These are phyloP conservation scores for Erucastrum elatum DNA, from an alignment of 345 rosid species.

Conservation along the genomic window DNA sequence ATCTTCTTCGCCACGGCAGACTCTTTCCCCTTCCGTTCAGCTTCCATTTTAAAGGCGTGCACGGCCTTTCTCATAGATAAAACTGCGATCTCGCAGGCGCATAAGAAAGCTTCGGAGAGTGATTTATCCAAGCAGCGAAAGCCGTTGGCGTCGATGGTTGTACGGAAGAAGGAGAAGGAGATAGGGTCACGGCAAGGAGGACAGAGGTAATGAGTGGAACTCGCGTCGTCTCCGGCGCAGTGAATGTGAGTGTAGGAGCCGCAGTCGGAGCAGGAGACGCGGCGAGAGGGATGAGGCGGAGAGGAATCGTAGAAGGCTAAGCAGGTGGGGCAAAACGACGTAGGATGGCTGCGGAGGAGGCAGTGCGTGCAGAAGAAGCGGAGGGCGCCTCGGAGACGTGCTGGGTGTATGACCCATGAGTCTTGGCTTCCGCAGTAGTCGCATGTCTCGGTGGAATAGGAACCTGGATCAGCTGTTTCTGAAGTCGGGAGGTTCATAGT, in stretches of 20 bases:
- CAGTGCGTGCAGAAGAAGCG: constrained; percentile 77
- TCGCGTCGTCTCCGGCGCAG: constrained; percentile 48
- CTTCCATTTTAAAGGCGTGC: constrained; percentile 40
- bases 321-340: constrained; percentile 71
- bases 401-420: constrained; percentile 54
- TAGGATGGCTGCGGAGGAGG: constrained; percentile 63
- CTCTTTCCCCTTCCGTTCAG: constrained; percentile 58
- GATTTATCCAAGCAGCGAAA: constrained; percentile 39
- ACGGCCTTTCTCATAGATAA: constrained; percentile 62
- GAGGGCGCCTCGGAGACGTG: constrained; percentile 48
- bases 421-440: constrained; percentile 46
- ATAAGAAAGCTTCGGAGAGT: constrained; percentile 47
- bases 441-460: constrained; percentile 32
- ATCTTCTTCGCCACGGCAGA: constrained; percentile 64
- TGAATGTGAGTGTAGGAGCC: constrained; percentile 60
- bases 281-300: constrained; percentile 53
- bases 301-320: constrained; percentile 56
- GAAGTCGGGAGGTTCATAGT: constrained; percentile 35
- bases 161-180: constrained; percentile 47
- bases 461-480: not conserved
- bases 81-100: constrained; percentile 63
- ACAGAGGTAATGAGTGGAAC: constrained; percentile 45
- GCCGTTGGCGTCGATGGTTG: not conserved
- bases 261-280: constrained; percentile 59
- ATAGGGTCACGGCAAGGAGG: constrained; percentile 54